Conservation (phyloP, 2,329 filamentous ascomycete species). For the Daldinia sp. region DNA sequence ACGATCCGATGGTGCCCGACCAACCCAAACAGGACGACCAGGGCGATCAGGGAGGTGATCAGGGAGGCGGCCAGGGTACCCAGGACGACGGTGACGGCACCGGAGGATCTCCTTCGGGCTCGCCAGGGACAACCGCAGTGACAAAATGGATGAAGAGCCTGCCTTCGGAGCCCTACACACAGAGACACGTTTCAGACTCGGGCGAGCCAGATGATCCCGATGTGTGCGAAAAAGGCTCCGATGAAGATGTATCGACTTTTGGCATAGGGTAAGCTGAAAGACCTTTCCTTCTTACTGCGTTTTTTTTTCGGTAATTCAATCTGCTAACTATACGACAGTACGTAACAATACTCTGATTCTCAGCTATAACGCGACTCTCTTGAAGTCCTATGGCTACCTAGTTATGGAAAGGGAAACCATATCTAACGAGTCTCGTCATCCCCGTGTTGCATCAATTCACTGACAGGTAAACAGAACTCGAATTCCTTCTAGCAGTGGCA, state of each 20-base stretch:
- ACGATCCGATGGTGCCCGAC: too few species aligned
- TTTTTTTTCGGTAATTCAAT: background rate
- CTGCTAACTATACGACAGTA: background rate
- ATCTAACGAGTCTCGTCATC: background rate
- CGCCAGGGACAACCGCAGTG: too few species aligned
- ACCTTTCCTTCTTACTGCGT: background rate
- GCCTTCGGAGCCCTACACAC: background rate
- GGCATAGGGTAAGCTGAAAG: background rate
- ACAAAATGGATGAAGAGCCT: background rate
- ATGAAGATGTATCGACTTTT: background rate
- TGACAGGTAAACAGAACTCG: constrained; percentile 37
- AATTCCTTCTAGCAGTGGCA: constrained; percentile 41
- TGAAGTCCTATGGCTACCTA: background rate
- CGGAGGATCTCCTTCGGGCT: background rate
- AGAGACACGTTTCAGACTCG: background rate
- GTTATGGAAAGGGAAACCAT: background rate
- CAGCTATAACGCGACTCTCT: background rate
- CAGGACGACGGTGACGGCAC: too few species aligned
- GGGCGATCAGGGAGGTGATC: too few species aligned
- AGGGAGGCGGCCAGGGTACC: too few species aligned
- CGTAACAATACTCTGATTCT: background rate
- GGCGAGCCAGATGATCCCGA: background rate
- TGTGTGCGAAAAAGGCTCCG: background rate
- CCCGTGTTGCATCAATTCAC: background rate
- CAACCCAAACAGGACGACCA: too few species aligned